These are phyloP conservation scores for Diaporthe eres DNA, from an alignment of 2,329 filamentous ascomycete genomes.

Conservation along the genomic window DNA sequence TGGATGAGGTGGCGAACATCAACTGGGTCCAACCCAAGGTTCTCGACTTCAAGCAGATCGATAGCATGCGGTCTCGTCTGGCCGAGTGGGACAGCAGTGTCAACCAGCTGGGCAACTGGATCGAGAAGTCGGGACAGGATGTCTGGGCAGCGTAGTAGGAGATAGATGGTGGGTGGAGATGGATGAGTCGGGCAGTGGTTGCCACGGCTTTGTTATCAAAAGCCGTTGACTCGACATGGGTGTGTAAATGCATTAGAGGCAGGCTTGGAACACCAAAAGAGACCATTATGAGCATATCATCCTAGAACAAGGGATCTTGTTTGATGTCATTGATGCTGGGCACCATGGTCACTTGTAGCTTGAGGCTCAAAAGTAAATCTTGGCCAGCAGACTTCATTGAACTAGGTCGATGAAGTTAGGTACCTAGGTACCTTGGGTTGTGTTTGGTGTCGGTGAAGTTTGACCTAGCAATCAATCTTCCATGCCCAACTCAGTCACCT, in stretches of 20 bases:
- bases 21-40: slow-evolving; percentile 99
- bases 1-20: slow-evolving; percentile 93
- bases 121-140: slow-evolving; percentile 92
- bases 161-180: neutral
- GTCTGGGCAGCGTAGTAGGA: slow-evolving; percentile 88
- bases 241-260: slow-evolving; percentile 40
- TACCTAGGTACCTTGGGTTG: neutral
- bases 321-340: too few species aligned
- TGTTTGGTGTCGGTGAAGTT: neutral
- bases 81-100: slow-evolving; percentile 97
- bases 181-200: neutral
- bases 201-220: neutral
- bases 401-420: neutral
- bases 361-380: neutral
- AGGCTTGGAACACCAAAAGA: slow-evolving; percentile 22
- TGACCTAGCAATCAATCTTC: neutral
- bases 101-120: slow-evolving; percentile 97
- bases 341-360: neutral
- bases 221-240: neutral
- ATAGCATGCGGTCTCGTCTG: slow-evolving; percentile 88
- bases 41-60: slow-evolving; percentile 94
- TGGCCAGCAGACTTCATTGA: neutral
- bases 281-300: slow-evolving; percentile 31
- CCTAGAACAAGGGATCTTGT: neutral
- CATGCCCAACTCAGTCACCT: neutral